Evolutionary conservation across 768 basidiomycete species (phyloP).

Genomic region (Serendipita indica): DNA sequence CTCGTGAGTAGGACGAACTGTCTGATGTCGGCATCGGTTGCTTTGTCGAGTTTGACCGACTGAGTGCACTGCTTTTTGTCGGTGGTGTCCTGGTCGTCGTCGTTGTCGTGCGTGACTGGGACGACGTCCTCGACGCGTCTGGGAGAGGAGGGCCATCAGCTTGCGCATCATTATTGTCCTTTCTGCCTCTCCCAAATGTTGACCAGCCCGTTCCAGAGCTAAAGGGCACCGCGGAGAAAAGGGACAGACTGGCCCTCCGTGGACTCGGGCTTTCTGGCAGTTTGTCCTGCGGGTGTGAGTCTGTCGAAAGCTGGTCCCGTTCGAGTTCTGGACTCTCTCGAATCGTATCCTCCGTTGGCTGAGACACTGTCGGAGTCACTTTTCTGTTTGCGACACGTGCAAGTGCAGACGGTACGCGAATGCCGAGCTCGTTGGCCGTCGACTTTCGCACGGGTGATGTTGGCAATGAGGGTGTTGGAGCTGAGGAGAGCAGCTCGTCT

Average conservation of each 20-base stretch:
- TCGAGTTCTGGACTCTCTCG: not conserved
- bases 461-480: not conserved
- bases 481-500: slow-evolving; percentile 5
- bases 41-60: not conserved
- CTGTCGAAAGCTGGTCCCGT: not conserved
- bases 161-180: slow-evolving; percentile 1
- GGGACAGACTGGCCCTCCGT: not conserved
- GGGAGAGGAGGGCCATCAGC: not conserved
- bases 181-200: slow-evolving; percentile 4
- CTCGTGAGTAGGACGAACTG: not conserved
- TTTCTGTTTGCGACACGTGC: not conserved
- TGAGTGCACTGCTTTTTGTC: not conserved
- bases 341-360: slow-evolving; percentile 7
- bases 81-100: slow-evolving; percentile 3
- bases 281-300: not conserved
- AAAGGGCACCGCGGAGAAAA: slow-evolving; percentile 6
- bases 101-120: not conserved
- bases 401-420: not conserved
- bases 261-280: not conserved
- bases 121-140: not conserved
- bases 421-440: slow-evolving; percentile 1
- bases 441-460: not conserved
- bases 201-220: not conserved
- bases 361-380: not conserved
- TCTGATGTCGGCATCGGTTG: not conserved